Evolutionary conservation across 2,329 filamentous ascomycete species (phyloP), one percentile per base, ranked within the genome.

Genomic region (Claviceps paspali): DNA sequence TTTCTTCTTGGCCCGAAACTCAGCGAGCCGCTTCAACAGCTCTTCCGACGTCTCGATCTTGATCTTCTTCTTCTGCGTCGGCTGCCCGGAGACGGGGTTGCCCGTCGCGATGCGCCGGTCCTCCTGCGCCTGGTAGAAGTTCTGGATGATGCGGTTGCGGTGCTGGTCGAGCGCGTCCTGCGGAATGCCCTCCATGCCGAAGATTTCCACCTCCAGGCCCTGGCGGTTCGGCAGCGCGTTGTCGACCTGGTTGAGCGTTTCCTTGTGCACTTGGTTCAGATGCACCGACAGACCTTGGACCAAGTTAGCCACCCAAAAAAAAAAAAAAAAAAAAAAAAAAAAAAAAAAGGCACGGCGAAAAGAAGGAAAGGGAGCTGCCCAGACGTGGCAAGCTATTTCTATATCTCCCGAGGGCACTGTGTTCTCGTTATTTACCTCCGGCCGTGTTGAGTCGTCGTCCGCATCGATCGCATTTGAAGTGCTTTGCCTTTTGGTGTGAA

Each of bases 261-360:
- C 87, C 60, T 98, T 98, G 67, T 98, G 91, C 33, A 98, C 91
- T 59, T 98, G 91, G 55, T 88, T 92, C 84, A 96, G 82, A 57
- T 98, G 91, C 38, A 98, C 91, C 26, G 82, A 83, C 42, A 98
- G 75, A 65, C 91, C 86, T 93, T 47, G 15, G 36, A 35, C 31
- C 39, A 3, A 23, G n/a, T 23, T 22, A 15, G 21, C 11, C 8
- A 8, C 9, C 8, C 17, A 8, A 17, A n/a, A 8, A 24, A 7
- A 2, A 24, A 15, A 12, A 2, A 12, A 7, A 8, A 12, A 15
- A 6, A 22, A 3, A 4, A 19, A n/a, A n/a, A n/a, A n/a, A n/a
- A n/a, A n/a, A n/a, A n/a, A n/a, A n/a, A n/a, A n/a, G n/a, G n/a
- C n/a, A n/a, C n/a, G n/a, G n/a, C n/a, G n/a, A n/a, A n/a, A n/a